phyloP scores from a whole-genome alignment of 441 rosid genomes.

The Gossypium gossypioides region DNA sequence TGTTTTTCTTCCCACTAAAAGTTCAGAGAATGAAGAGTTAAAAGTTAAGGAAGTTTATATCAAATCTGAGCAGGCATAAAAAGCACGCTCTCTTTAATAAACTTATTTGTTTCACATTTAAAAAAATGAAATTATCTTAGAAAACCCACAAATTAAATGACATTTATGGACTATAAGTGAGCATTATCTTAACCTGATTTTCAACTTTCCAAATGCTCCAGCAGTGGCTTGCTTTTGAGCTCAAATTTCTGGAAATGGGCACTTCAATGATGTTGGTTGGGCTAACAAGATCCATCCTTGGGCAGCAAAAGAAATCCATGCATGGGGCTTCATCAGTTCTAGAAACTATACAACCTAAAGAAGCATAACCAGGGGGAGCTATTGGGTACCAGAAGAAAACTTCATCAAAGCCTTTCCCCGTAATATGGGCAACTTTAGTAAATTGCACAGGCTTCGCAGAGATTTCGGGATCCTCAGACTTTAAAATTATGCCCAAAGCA shows the following conservation, averaged over 20 bases:
- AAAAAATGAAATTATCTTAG: not conserved
- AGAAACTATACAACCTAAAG: slow-evolving; percentile 85
- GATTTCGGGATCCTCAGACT: slow-evolving; percentile 62
- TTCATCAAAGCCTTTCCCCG: slow-evolving; percentile 83
- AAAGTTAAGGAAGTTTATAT: slow-evolving; percentile 7
- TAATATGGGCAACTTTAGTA: slow-evolving; percentile 79
- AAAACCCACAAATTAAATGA: not conserved
- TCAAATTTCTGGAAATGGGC: slow-evolving; percentile 70
- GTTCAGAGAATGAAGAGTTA: slow-evolving; percentile 7
- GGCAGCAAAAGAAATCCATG: slow-evolving; percentile 71
- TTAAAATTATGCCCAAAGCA: slow-evolving; percentile 71
- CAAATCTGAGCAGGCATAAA: not conserved
- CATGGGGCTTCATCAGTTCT: slow-evolving; percentile 68
- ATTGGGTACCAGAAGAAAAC: slow-evolving; percentile 94
- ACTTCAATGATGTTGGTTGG: slow-evolving; percentile 71
- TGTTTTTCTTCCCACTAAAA: slow-evolving; percentile 15
- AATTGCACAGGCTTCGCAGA: slow-evolving; percentile 91
- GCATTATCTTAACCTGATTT: slow-evolving; percentile 64
- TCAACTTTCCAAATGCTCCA: slow-evolving; percentile 99
- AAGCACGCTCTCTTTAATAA: not conserved
- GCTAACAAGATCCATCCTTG: slow-evolving; percentile 90
- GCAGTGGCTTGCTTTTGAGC: slow-evolving; percentile 68
- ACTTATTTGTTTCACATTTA: not conserved
- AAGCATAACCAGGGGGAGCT: slow-evolving; percentile 93
- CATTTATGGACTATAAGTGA: slow-evolving; percentile 6